Base-by-base conservation (phyloP, 2,329 filamentous ascomycete genomes). In the Acrodontium crateriforme region DNA sequence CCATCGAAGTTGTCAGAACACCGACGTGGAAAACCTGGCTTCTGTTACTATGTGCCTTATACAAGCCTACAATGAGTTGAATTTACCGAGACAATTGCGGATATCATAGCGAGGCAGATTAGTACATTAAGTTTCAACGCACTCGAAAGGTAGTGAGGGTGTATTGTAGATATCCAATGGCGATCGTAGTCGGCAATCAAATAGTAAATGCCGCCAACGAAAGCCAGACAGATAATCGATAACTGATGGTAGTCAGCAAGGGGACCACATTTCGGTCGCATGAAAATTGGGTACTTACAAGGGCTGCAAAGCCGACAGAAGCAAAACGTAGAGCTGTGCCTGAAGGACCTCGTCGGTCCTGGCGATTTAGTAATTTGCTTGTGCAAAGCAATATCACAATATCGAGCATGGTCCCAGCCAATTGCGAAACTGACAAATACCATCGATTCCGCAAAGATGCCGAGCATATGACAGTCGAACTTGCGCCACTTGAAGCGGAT, bases 391-490 rank as follows among this genome's bases (percentile, higher is more conserved):
- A 32, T 24, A 66, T 50, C 18, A 45, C 27, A 9, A 52, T 46
- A 37, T 69, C 64, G 12, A 66, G 33, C 6, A 55, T 16, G 1
- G 54, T 37, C 14, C 50, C 54, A 15, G 56, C 17, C 16, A 54
- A 29, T 36, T 59, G 57, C 26, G 63, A 36, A 3, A 42, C 35
- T 5, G 52, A 56, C 6, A 63, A 40, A 7, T 44, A 40, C 27
- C 44, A 37, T 16, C 44, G 41, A 19, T 55, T 48, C 11, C 46
- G 38, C 16, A 54, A 49, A 2, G 49, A 41, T 8, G 55, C 44
- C 2, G 63, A 56, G 39, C 65, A 69, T 13, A 69, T 63, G 32
- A 62, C 63, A 3, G 62, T 65, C 10, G 62, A 64, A 21, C 46
- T 40, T 10, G 50, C 55, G 24, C 49, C 53, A 20, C 42, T 34